Percentiles rank a stretch among this genome's conserved stretches.
Conservation (phyloP, 1,284 basidiomycete species). For the Malassezia cuniculi region DNA sequence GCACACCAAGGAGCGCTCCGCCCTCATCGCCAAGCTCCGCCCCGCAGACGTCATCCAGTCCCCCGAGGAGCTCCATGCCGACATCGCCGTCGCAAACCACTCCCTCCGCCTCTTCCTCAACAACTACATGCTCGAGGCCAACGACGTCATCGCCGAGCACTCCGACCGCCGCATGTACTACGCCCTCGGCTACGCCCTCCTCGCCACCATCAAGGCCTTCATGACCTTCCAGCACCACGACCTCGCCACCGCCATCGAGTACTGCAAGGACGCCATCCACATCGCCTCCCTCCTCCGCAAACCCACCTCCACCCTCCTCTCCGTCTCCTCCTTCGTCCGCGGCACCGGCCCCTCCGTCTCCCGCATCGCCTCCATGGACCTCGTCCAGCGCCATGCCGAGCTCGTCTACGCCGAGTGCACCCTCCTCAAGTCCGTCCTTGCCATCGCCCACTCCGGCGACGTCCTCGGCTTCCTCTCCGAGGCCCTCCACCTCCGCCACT, state of each 20-base stretch:
- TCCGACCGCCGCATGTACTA: conserved; percentile 39
- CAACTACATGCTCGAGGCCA: conserved; percentile 41
- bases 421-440: conserved; percentile 40
- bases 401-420: conserved; percentile 37
- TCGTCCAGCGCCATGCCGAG: conserved; percentile 41
- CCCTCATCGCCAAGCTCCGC: conserved; percentile 28
- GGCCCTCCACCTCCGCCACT: conserved; percentile 42
- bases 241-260: conserved; percentile 36
- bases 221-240: conserved; percentile 44
- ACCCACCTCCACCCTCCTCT: conserved; percentile 25
- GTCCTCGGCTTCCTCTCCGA: conserved; percentile 40
- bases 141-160: conserved; percentile 28
- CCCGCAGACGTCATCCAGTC: conserved; percentile 23
- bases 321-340: conserved; percentile 38
- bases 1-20: conserved; percentile 21
- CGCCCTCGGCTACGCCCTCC: conserved; percentile 38
- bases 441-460: conserved; percentile 42
- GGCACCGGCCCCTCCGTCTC: conserved; percentile 33
- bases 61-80: conserved; percentile 22
- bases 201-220: conserved; percentile 43
- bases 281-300: conserved; percentile 38
- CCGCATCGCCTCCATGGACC: conserved; percentile 30
- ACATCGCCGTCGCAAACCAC: conserved; percentile 25
- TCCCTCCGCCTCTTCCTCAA: conserved; percentile 44
- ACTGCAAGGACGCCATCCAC: conserved; percentile 36